Base-by-base conservation (phyloP, 2,329 filamentous ascomycete genomes). In the Fusarium sp. region DNA sequence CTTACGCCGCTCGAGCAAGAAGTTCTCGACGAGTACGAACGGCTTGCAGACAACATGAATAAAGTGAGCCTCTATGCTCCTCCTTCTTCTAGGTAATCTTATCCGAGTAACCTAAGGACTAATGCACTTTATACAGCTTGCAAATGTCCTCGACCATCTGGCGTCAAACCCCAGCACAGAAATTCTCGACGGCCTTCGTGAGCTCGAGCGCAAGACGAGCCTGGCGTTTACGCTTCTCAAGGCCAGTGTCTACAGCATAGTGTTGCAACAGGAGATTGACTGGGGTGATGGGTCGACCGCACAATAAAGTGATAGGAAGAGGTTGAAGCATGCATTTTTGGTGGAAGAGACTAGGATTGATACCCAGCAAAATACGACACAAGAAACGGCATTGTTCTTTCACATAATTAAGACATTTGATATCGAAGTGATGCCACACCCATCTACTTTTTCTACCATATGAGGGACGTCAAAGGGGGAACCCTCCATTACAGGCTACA, bases 161-260 rank as follows among this genome's bases (percentile, higher is more conserved):
- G 90, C 87, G 18, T 85, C 87, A 42, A 86, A 88, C 25, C 91
- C 94, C 0, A 90, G 93, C 21, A 90, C 91, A 9, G 93, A 92
- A 70, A 94, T 96, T 58, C 85, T 96, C 52, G 93, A 99, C 78
- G 91, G 92, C 11, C 84, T 99, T 72, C 85, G 96, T 53, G 90
- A 94, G 41, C 84, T 99, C 54, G 96, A 99, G 83, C 86, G 96
- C 72, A 97, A 98, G 84, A 97, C 95, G 41, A 94, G 93, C 71
- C 84, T 97, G 54, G 95, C 97, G 21, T 98, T 97, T 80, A 99
- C 96, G 66, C 81, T 98, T 76, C 86, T 99, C 76, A 99, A 99
- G 83, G 95, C 96, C 18, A 98, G 95, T 79, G 96, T 99, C 67
- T 99, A 99, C 82, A 97, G 92, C 77, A 99, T 99, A 82, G 94